Evolutionary conservation across 1,284 basidiomycete species (phyloP), one percentile per base, ranked within the genome.

Genomic region (Puccinia brachypodii): DNA sequence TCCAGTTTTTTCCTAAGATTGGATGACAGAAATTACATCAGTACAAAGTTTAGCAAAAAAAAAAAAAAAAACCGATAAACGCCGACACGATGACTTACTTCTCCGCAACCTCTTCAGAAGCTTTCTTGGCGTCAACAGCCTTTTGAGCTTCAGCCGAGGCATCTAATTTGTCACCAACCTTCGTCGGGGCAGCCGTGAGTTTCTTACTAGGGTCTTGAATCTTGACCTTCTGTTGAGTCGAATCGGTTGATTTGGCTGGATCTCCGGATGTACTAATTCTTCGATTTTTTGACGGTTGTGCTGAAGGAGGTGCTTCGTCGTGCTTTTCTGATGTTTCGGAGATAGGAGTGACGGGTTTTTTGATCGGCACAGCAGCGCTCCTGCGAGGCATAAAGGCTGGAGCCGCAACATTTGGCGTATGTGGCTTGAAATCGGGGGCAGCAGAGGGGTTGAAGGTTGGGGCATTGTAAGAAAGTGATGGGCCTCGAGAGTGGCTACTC

Each of bases 1-100:
- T 76, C 83, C 22, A 82, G 82, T 28, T 42, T 76, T 82, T 58
- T 83, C 87, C 76, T 87, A 84, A 40, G 87, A 86, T 36, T 47
- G 19, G 19, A 33, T 53, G 0, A 50, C 47, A 50, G 56, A 68
- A 4, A 8, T 28, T 28, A 14, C 13, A 40, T 62, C 36, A 78
- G 28, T 22, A 64, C 16, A 64, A 6, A 14, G 7, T 50, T 38
- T 8, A 40, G 3, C 22, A 58, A 36, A 44, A 0, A n/a, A 68
- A 25, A 22, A 36, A 64, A 9, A 38, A 42, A 13, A 56, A 44
- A 82, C 40, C 25, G 33, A 25, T 36, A 40, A 40, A 31, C 69
- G 33, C 14, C 74, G 47, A 73, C 2, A 69, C 38, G 25, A 47
- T 69, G 33, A 66, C 76, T 47, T 25, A 78, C 76, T 78, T 66